Evolutionary conservation across 345 rosid species (phyloP), one percentile per base, ranked within the genome.

Genomic region (Eucalyptus pumila): DNA sequence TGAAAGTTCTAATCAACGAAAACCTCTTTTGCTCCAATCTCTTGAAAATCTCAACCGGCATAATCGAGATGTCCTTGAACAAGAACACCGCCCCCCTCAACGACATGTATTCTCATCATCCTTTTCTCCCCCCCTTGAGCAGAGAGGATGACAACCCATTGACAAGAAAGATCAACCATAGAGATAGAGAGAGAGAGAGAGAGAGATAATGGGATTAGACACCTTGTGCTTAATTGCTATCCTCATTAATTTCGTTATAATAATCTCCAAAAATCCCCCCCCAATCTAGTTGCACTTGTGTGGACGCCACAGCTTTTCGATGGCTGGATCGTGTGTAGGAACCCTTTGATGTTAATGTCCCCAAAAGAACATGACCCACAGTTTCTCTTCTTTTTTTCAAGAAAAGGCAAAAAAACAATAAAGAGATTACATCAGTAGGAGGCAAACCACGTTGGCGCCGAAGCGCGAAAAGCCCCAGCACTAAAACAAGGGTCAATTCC

Each of bases 161-260:
- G 94, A 94, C 94, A 92, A 90, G 96, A 95, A 95, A 94, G 91
- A 91, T 90, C 95, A 93, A 93, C 95, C 37, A 91, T 92, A 94
- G 62, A 52, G 37, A 50, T 91, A 27, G n/a, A 23, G 60, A 48
- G 11, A 86, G 34, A 86, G 40, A n/a, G 5, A 40, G 40, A 34
- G 16, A 42, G 80, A 76, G 91, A 86, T 91, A 90, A 93, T 94
- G 94, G 93, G 93, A 93, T 93, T 93, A 91, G 96, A 94, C 94
- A 86, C 14, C 34, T 93, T 87, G 47, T 89, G 94, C 90, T 72
- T 49, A 76, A 76, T 76, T 92, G 89, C 47, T 76, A 80, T 87
- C 93, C 92, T 92, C 92, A 87, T 93, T 93, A 89, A 91, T 90
- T 89, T 90, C 91, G 80, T 90, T 76, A 76, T 93, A 91, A 92